A percentile compares a stretch with the other conserved stretches of the same genome.
Conservation (phyloP, 768 basidiomycete species). For the Gloeopeniophorella convolvens region DNA sequence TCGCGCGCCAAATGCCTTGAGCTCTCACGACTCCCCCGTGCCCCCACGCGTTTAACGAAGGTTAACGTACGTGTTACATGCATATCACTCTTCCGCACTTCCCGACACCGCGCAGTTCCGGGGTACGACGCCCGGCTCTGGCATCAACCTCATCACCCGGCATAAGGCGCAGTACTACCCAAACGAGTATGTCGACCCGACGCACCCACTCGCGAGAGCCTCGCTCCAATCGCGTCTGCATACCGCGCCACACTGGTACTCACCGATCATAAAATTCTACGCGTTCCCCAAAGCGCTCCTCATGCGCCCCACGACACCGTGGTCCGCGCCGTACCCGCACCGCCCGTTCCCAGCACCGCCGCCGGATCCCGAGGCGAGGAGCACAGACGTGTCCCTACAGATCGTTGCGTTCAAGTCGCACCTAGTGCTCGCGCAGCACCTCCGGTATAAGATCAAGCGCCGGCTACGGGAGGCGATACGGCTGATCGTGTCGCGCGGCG, state of each 20-base stretch:
- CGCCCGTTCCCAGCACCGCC: slow-evolving; percentile 6
- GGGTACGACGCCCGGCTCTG: slow-evolving; percentile 11
- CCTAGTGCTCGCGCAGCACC: not conserved
- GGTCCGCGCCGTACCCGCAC: not conserved
- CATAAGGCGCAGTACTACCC: not conserved
- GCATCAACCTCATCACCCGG: not conserved
- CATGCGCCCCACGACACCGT: not conserved
- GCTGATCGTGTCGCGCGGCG: slow-evolving; percentile 3
- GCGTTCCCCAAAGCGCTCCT: slow-evolving; percentile 16
- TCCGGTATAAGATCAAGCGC: slow-evolving; percentile 10
- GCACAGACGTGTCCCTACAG: slow-evolving; percentile 6
- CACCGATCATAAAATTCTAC: not conserved
- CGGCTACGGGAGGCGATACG: slow-evolving; percentile 1
- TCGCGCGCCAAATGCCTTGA: too few species aligned
- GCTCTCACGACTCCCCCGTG: too few species aligned
- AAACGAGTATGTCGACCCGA: slow-evolving; percentile 1
- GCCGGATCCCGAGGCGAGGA: not conserved
- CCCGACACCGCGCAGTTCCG: too few species aligned
- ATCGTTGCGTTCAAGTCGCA: not conserved
- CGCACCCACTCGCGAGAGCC: slow-evolving; percentile 4
- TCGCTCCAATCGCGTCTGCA: not conserved
- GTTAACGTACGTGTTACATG: too few species aligned
- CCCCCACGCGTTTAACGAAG: too few species aligned
- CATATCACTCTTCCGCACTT: too few species aligned
- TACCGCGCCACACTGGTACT: slow-evolving; percentile 4